Evolutionary conservation across 1,284 basidiomycete species (phyloP), one percentile per base, ranked within the genome.

Genomic region (Sutorius eximius): DNA sequence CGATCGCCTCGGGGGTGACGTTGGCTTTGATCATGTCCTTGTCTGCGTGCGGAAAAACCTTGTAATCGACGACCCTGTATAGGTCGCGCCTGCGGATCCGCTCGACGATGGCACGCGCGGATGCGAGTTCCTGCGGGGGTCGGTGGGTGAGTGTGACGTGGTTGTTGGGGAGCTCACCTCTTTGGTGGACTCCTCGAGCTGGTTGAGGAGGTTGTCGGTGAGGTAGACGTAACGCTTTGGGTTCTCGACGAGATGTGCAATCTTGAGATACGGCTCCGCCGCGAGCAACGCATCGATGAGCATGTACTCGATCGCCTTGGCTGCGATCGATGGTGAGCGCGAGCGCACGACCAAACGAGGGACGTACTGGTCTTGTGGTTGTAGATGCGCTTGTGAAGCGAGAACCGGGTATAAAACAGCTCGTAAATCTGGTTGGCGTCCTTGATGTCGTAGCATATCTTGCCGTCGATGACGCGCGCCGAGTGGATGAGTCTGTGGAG

Each of bases 381-480:
- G 61, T 92, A 91, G 12, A 91, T 80, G 9, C 77, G 78, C 68
- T 91, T 91, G 68, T 91, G 89, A 10, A 91, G 73, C 37, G 80
- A 84, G 67, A 89, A 91, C 3, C 89, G 77, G 1, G 84, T 83
- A 33, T 83, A 78, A 59, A 82, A 90, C 3, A 91, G 77, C 56
- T 89, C 84, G 59, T 86, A 87, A 2, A 92, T 77, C 47, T 83
- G 81, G 61, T 87, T 85, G 0, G 83, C 83, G 55, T 91, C 87
- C 65, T 92, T 92, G 73, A 88, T 86, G 50, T 87, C 78, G 60
- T 88, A 91, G 67, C 87, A 89, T 24, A 92, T 89, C 60, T 86
- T 76, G 59, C 85, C 71, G 24, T 87, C 76, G 51, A 91, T 80
- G 13, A 91, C 89, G 6, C 87, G 79, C 0, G 88, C 83, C 3